Evolutionary conservation across 106 monocot species (phyloP).

Genomic region (Acorus gramineus): DNA sequence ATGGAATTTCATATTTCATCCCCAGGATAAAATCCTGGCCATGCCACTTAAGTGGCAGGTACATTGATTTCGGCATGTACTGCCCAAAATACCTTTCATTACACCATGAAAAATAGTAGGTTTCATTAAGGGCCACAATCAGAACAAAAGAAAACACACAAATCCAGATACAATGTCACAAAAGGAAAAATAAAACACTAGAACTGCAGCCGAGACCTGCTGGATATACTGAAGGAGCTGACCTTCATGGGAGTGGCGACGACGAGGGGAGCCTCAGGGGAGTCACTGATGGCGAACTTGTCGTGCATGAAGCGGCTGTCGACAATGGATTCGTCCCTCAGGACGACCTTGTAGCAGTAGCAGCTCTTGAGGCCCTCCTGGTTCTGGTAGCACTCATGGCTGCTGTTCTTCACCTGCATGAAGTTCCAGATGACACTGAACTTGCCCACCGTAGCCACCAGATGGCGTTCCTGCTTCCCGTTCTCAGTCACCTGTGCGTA

Average conservation of each 20-base stretch:
- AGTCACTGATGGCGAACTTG: constrained; percentile 63
- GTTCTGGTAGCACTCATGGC: constrained; percentile 74
- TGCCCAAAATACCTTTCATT: too few relatives aligned
- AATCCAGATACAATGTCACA: too few relatives aligned
- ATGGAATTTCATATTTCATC: too few relatives aligned
- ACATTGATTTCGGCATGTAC: too few relatives aligned
- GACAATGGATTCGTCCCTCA: constrained; percentile 76
- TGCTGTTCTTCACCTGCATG: constrained; percentile 80
- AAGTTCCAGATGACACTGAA: constrained; percentile 93
- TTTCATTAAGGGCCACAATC: too few relatives aligned
- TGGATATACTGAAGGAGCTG: constrained; percentile 77
- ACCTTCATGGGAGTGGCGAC: constrained; percentile 92
- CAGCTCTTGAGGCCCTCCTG: constrained; percentile 92
- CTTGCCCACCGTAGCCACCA: constrained; percentile 81
- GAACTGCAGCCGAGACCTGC: neutral
- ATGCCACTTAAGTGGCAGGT: too few relatives aligned
- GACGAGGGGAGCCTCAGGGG: constrained; percentile 87
- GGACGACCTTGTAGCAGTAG: constrained; percentile 86
- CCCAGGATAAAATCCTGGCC: too few relatives aligned
- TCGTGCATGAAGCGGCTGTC: constrained; percentile 94
- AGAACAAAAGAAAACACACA: too few relatives aligned
- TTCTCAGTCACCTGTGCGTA: constrained; percentile 72
- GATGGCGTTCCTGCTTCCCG: constrained; percentile 82
- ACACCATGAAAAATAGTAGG: too few relatives aligned
- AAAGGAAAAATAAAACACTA: too few relatives aligned